A percentile compares a stretch with the other conserved stretches of the same genome.
These are phyloP conservation scores for Pythium brachiatum DNA, from an alignment of 352 stramenopile genomes.

Conservation along the genomic window DNA sequence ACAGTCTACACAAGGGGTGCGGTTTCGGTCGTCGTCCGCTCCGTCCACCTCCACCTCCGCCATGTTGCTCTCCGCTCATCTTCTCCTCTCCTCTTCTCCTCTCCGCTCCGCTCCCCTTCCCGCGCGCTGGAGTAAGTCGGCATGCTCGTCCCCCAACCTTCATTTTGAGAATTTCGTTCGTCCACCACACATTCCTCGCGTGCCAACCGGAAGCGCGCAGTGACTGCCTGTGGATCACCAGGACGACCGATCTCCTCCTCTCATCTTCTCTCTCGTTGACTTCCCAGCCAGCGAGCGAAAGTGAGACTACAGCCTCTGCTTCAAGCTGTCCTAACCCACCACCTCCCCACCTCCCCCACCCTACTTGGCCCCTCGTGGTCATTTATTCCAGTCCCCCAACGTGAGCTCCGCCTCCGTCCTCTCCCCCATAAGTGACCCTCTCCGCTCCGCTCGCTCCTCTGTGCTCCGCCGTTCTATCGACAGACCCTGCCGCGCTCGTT, in stretches of 20 bases:
- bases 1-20: slow-evolving; percentile 8
- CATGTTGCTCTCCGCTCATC: slow-evolving; percentile 9
- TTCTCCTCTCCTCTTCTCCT: slow-evolving; percentile 11
- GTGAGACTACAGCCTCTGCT: slow-evolving; percentile 34
- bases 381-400: slow-evolving; percentile 27
- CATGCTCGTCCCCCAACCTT: slow-evolving; percentile 18
- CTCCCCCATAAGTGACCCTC: slow-evolving; percentile 16
- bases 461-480: slow-evolving; percentile 14
- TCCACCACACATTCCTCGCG: slow-evolving; percentile 25
- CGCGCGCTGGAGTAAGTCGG: neutral
- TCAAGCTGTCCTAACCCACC: slow-evolving; percentile 24
- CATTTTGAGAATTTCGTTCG: slow-evolving; percentile 56
- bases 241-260: slow-evolving; percentile 28
- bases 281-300: slow-evolving; percentile 10
- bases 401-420: slow-evolving; percentile 28
- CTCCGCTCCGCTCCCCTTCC: slow-evolving; percentile 8
- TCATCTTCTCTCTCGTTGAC: slow-evolving; percentile 31
- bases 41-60: slow-evolving; percentile 2
- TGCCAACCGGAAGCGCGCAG: slow-evolving; percentile 16
- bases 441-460: neutral
- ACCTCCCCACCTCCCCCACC: slow-evolving; percentile 10
- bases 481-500: slow-evolving; percentile 11
- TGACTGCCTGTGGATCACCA: slow-evolving; percentile 22
- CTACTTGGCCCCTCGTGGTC: slow-evolving; percentile 36
- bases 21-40: slow-evolving; percentile 12